Conservation (phyloP, 116 monocot species). For the Phalaenopsis hybrid region DNA sequence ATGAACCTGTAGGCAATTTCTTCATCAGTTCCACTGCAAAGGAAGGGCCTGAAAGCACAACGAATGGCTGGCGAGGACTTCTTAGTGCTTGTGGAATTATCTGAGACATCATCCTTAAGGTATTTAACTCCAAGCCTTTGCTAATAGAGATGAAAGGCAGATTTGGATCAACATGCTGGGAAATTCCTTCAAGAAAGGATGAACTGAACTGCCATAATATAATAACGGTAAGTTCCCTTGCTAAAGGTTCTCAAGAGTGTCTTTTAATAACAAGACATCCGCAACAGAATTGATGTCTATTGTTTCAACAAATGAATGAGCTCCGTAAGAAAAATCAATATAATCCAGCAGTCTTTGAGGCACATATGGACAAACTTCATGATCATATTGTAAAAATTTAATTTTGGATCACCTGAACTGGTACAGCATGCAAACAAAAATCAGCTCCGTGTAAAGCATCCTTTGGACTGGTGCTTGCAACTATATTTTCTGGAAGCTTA, state of each 20-base stretch:
- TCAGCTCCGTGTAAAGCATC: slow-evolving; percentile 81
- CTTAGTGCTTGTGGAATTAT: slow-evolving; percentile 76
- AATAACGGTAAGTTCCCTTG: slow-evolving; percentile 24
- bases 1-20: slow-evolving; percentile 88
- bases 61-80: slow-evolving; percentile 82
- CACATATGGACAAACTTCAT: neutral
- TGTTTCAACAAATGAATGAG: neutral
- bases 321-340: neutral
- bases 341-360: neutral
- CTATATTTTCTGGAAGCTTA: slow-evolving; percentile 75
- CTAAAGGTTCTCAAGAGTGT: neutral
- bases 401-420: slow-evolving; percentile 72
- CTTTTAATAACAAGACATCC: no score
- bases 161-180: slow-evolving; percentile 72
- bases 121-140: slow-evolving; percentile 92
- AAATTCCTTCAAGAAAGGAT: slow-evolving; percentile 82
- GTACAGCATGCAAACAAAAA: slow-evolving; percentile 95
- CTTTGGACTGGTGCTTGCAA: slow-evolving; percentile 67
- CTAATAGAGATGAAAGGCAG: slow-evolving; percentile 96
- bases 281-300: neutral
- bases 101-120: slow-evolving; percentile 91
- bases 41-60: slow-evolving; percentile 88
- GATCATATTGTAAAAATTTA: neutral
- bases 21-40: slow-evolving; percentile 89
- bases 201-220: slow-evolving; percentile 89